Percentiles rank a stretch among this genome's conserved stretches.
phyloP scores from a whole-genome alignment of 331 rosid genomes.

The Acacia concinna region DNA sequence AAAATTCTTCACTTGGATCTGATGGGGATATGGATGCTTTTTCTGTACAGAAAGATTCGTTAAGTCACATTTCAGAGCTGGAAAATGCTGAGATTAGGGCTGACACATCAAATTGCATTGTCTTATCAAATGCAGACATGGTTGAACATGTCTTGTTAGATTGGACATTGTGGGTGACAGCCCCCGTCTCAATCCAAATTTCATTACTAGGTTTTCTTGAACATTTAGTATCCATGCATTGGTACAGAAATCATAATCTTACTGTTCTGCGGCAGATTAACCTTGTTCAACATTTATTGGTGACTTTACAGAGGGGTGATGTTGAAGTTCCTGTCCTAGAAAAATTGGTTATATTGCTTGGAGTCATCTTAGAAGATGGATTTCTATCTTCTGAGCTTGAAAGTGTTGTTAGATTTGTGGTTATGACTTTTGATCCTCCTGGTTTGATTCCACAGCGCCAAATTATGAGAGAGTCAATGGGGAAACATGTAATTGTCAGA shows the following conservation, averaged over 20 bases:
- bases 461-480: constrained; percentile 88
- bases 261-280: constrained; percentile 86
- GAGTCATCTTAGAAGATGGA: constrained; percentile 96
- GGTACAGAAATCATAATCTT: constrained; percentile 97
- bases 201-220: constrained; percentile 93
- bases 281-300: constrained; percentile 97
- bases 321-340: constrained; percentile 98
- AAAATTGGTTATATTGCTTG: constrained; percentile 93
- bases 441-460: constrained; percentile 61
- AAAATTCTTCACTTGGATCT: constrained; percentile 84
- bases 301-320: constrained; percentile 97
- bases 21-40: constrained; percentile 93
- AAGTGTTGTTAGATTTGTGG: constrained; percentile 92
- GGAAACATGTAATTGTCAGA: constrained; percentile 97
- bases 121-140: constrained; percentile 98
- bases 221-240: constrained; percentile 99
- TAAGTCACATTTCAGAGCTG: constrained; percentile 91
- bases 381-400: constrained; percentile 94
- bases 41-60: constrained; percentile 84
- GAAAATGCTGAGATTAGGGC: constrained; percentile 73
- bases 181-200: constrained; percentile 87
- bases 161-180: constrained; percentile 98
- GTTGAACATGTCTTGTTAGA: constrained; percentile 98
- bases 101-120: constrained; percentile 97
- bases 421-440: constrained; percentile 99